These are phyloP conservation scores for Hapsidospora chrysogenum DNA, from an alignment of 495 filamentous ascomycete genomes.

Conservation along the genomic window DNA sequence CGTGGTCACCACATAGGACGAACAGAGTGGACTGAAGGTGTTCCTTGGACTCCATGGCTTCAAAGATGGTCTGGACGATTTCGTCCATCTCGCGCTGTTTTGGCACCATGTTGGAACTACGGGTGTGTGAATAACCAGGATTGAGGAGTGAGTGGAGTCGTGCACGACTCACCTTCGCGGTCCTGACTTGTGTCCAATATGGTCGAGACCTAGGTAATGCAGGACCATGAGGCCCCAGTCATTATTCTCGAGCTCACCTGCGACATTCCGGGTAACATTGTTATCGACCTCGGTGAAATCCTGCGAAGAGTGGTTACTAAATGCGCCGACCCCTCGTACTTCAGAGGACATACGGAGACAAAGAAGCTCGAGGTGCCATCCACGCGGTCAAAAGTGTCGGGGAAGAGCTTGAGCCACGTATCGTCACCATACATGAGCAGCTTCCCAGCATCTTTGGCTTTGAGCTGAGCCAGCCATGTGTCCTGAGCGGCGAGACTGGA, in stretches of 20 bases:
- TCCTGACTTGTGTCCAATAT: slow-evolving; percentile 93
- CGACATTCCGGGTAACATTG: slow-evolving; percentile 87
- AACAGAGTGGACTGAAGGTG: slow-evolving; percentile 68
- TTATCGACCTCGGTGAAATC: slow-evolving; percentile 96
- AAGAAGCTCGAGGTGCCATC: slow-evolving; percentile 98
- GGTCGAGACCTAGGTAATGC: slow-evolving; percentile 91
- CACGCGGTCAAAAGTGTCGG: slow-evolving; percentile 61
- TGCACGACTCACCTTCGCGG: slow-evolving; percentile 64
- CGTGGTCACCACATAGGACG: slow-evolving; percentile 84
- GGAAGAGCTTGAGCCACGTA: slow-evolving; percentile 96
- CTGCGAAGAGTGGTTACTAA: slow-evolving; percentile 96
- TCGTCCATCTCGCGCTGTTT: slow-evolving; percentile 94
- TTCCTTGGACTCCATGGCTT: slow-evolving; percentile 46
- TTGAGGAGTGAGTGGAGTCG: no score
- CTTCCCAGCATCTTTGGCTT: slow-evolving; percentile 47
- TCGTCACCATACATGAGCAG: slow-evolving; percentile 95
- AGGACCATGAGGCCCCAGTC: slow-evolving; percentile 93
- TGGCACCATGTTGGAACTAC: slow-evolving; percentile 70
- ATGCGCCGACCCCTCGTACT: slow-evolving; percentile 69
- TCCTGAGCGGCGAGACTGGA: slow-evolving; percentile 78
- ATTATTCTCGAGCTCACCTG: slow-evolving; percentile 48
- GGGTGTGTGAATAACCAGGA: no score
- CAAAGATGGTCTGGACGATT: slow-evolving; percentile 60
- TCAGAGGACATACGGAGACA: slow-evolving; percentile 61
- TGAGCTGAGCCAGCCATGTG: slow-evolving; percentile 89